phyloP scores from a whole-genome alignment of 805 yeast genomes.

The Lipomyces anomalus region DNA sequence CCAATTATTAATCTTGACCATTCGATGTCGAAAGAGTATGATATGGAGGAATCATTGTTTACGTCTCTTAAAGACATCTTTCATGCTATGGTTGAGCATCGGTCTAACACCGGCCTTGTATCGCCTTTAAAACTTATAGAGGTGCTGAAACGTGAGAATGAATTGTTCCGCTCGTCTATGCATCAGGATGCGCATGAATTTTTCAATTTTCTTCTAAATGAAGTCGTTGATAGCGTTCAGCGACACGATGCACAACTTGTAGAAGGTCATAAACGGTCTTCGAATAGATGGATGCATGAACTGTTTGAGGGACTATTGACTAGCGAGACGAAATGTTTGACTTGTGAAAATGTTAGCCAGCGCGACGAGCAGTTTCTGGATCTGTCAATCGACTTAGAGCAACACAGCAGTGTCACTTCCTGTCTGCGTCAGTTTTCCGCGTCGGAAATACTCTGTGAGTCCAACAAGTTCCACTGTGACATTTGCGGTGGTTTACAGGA shows the following conservation, averaged over 20 bases:
- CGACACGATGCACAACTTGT: constrained; percentile 24
- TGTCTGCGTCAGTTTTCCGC: constrained; percentile 78
- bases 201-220: constrained; percentile 78
- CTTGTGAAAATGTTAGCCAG: constrained; percentile 77
- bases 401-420: constrained; percentile 64
- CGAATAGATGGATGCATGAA: constrained; percentile 49
- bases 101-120: constrained; percentile 69
- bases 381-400: constrained; percentile 76
- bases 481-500: constrained; percentile 86
- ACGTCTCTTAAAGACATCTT: constrained; percentile 78
- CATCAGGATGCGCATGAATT: constrained; percentile 99
- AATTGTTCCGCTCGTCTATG: constrained; percentile 81
- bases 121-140: constrained; percentile 73
- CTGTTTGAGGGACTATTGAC: constrained; percentile 81
- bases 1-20: constrained; percentile 58
- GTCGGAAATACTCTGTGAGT: constrained; percentile 76
- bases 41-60: constrained; percentile 46
- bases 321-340: constrained; percentile 81
- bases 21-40: constrained; percentile 49
- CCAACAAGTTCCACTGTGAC: constrained; percentile 91
- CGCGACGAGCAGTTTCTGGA: constrained; percentile 85
- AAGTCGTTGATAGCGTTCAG: constrained; percentile 48
- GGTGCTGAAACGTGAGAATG: constrained; percentile 74
- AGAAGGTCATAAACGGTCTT: neutral
- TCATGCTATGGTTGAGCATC: constrained; percentile 73